Evolutionary conservation across 2,329 filamentous ascomycete genomes (phyloP), one percentile per base, ranked within the genome.

Genomic region (Phyllosticta capitalensis): DNA sequence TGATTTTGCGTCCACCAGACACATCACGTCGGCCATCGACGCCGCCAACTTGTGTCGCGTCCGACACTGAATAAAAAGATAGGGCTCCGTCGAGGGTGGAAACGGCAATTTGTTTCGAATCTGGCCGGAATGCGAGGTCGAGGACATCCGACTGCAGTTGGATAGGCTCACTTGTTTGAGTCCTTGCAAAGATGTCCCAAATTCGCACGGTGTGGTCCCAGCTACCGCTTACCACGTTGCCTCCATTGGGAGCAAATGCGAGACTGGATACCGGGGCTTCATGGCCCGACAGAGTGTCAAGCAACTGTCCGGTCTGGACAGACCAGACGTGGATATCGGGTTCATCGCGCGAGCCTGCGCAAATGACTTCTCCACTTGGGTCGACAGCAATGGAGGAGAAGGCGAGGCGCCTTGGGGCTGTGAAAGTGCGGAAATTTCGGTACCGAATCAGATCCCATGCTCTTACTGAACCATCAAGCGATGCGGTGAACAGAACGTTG

Each of bases 251-350:
- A 1, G 92, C 86, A 69, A 99, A 99, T 2, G 90, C 85, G 24
- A 99, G 77, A 1, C 89, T 86, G 5, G 91, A 94, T 1, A 99
- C 88, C 0, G 94, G 94, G 0, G 92, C 94, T 75, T 99, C 92
- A 66, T 99, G 94, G 1, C 94, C 95, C 6, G 92, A 83, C 22
- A 99, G 79, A 65, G 88, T 88, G 71, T 99, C 94, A 5, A 99
- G 83, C 19, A 99, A 79, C 72, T 99, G 94, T 2, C 94, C 94
- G 0, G 92, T 99, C 71, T 99, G 94, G 3, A 99, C 95, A 5
- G 90, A 96, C 94, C 94, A 99, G 63, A 99, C 89, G 74, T 99
- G 92, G 56, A 99, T 90, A 69, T 97, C 92, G 65, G 96, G 97
- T 4, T 92, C 96, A 72, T 99, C 94, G 17, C 95, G 81, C 1